phyloP scores from a whole-genome alignment of 768 basidiomycete species.

The Mycena filopes region DNA sequence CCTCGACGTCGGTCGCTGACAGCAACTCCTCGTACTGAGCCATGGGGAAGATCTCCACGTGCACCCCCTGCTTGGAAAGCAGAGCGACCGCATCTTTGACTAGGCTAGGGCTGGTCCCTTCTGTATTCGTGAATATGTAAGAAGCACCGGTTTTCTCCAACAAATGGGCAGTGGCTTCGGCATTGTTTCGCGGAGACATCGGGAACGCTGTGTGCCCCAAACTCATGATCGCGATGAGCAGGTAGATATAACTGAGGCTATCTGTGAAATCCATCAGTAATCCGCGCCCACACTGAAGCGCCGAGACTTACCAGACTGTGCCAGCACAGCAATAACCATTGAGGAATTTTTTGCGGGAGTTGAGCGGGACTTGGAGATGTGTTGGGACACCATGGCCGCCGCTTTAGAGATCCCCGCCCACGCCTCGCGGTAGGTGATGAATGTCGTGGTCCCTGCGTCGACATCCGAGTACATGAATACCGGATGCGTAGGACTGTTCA shows the following conservation, averaged over 20 bases:
- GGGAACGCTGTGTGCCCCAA: constrained; percentile 17
- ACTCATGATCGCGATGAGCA: constrained; percentile 15
- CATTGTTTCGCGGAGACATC: constrained; percentile 19
- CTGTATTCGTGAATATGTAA: constrained; percentile 4
- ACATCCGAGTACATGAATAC: constrained; percentile 18
- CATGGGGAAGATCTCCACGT: constrained; percentile 12
- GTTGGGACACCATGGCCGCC: constrained; percentile 1
- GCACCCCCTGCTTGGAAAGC: constrained; percentile 5
- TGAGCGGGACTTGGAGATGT: not conserved
- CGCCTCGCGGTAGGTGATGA: constrained; percentile 9
- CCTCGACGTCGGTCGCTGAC: not conserved
- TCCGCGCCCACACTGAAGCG: too few relatives aligned
- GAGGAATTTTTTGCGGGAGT: not conserved
- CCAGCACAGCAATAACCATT: constrained; percentile 20
- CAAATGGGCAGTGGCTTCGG: constrained; percentile 10
- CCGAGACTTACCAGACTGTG: not conserved
- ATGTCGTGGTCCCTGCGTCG: not conserved
- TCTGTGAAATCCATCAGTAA: not conserved
- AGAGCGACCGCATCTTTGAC: constrained; percentile 1
- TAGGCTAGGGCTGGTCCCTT: not conserved
- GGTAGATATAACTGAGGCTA: constrained; percentile 17
- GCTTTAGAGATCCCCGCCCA: constrained; percentile 2
- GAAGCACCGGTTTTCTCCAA: constrained; percentile 2
- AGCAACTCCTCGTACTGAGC: not conserved
- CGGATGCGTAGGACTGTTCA: constrained; percentile 12